These are phyloP conservation scores for Melanopsichium pennsylvanicum DNA, from an alignment of 1,284 basidiomycete species.

Conservation along the genomic window DNA sequence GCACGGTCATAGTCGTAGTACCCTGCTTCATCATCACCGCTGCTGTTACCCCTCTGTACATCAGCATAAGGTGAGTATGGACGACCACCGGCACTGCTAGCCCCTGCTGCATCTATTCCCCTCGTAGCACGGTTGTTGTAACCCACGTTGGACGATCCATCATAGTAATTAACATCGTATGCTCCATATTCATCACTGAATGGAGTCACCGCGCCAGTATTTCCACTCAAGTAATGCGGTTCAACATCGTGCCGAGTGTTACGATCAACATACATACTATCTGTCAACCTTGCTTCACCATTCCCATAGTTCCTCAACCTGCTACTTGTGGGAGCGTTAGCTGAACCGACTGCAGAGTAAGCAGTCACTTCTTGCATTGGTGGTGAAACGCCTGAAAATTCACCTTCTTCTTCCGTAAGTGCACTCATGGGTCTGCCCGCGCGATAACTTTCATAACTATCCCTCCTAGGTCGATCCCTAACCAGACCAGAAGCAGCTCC, in stretches of 20 bases:
- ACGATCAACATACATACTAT: conserved; percentile 24
- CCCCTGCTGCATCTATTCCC: conserved; percentile 38
- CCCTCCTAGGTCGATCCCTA: conserved; percentile 24
- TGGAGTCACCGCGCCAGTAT: conserved; percentile 17
- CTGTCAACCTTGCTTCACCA: too few relatives aligned
- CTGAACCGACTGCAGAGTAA: conserved; percentile 18
- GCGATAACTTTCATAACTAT: conserved; percentile 33
- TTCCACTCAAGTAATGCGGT: too few relatives aligned
- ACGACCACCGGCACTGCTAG: conserved; percentile 6
- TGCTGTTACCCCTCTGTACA: conserved; percentile 19
- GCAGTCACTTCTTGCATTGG: conserved; percentile 43
- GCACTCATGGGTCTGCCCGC: conserved; percentile 35
- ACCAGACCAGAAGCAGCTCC: conserved; percentile 28
- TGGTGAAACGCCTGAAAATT: conserved; percentile 12
- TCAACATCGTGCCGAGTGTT: not conserved
- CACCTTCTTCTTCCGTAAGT: conserved; percentile 23
- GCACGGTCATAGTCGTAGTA: conserved; percentile 27
- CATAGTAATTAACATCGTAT: conserved; percentile 49
- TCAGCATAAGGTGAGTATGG: conserved; percentile 45
- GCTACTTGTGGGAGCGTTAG: too few relatives aligned
- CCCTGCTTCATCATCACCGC: not conserved
- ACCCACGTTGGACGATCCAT: conserved; percentile 22
- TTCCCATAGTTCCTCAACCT: too few relatives aligned
- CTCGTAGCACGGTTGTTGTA: conserved; percentile 43
- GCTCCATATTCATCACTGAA: conserved; percentile 39